Conservation (phyloP, 2,329 filamentous ascomycete genomes). For the Phaeosphaeria sp. region DNA sequence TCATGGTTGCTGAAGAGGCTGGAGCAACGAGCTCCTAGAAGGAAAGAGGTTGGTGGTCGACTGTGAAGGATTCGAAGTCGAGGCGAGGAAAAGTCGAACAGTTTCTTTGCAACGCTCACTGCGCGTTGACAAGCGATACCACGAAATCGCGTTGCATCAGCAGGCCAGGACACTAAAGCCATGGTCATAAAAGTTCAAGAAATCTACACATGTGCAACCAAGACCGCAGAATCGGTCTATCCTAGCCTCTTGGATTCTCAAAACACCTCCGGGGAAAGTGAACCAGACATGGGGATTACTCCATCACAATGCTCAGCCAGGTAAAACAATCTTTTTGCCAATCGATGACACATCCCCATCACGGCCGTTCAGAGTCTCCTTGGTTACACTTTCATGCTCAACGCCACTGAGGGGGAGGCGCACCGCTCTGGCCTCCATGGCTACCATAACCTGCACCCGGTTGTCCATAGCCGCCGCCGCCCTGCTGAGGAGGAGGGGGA, state of each 20-base stretch:
- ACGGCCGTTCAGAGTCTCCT: background rate
- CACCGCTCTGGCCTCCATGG: constrained; percentile 1
- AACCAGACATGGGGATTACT: background rate
- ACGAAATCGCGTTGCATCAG: background rate
- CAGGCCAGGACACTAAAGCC: background rate
- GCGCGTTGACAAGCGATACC: background rate
- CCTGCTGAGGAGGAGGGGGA: constrained; percentile 21
- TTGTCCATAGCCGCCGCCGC: constrained; percentile 17
- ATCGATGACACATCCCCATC: background rate
- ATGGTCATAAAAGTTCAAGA: background rate
- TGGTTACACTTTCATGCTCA: background rate
- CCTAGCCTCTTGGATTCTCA: background rate
- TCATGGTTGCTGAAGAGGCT: no score
- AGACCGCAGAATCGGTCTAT: background rate
- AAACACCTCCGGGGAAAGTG: background rate
- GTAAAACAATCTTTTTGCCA: constrained; percentile 1
- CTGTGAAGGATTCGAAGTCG: no score
- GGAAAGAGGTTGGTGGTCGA: no score
- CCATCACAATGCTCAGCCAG: constrained; percentile 3
- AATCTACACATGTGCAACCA: background rate
- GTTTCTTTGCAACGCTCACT: no score
- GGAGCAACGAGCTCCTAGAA: background rate
- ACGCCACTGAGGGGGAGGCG: constrained; percentile 36
- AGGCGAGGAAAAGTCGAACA: background rate
- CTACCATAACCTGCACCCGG: constrained; percentile 5